Base-by-base conservation (phyloP, 2,329 filamentous ascomycete species). In the Cladosporium phlei region DNA sequence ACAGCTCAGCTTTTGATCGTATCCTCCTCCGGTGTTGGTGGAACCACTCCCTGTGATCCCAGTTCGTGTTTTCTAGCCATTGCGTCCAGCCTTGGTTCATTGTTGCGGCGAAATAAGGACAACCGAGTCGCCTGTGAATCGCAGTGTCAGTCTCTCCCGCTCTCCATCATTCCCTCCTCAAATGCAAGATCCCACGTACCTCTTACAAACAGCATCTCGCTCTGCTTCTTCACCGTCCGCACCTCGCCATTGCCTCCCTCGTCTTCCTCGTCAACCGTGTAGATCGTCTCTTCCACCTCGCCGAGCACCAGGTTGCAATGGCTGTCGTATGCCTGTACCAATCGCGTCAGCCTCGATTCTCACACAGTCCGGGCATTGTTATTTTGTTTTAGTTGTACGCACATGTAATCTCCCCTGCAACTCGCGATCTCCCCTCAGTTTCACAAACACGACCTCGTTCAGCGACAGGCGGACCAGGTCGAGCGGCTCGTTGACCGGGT, bases 191-290 rank as follows among this genome's bases (percentile, higher is more conserved):
- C 28, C 22, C 10, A 67, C 78, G 53, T 71, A 91, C 90, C 91
- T 86, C 93, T 78, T 49, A 98, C 91, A 66, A 98, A 98, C 16
- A 98, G 73, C 93, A 98, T 98, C 66, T 97, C 93, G 33, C 89
- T 94, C 68, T 96, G 94, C 71, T 95, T 95, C 72, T 91, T 95
- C 53, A 93, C 82, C 11, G 90, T 95, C 86, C 74, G 56, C 64
- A 90, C 87, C 75, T 82, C 86, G 59, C 91, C 76, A 52, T 78
- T 84, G 48, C 86, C 83, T 17, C 88, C 85, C 12, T 85, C 80
- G 30, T 94, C 88, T 11, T 89, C 86, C 50, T 95, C 90, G 50
- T 95, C 90, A 4, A 95, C 83, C 25, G 91, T 77, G 65, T 95
- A 98, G 56, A 98, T 89, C 5, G 91, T 97, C 75, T 98, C 93